Percentiles rank a stretch among this genome's conserved stretches.
These are phyloP conservation scores for Curvularia lunata DNA, from an alignment of 2,329 filamentous ascomycete species.

Conservation along the genomic window DNA sequence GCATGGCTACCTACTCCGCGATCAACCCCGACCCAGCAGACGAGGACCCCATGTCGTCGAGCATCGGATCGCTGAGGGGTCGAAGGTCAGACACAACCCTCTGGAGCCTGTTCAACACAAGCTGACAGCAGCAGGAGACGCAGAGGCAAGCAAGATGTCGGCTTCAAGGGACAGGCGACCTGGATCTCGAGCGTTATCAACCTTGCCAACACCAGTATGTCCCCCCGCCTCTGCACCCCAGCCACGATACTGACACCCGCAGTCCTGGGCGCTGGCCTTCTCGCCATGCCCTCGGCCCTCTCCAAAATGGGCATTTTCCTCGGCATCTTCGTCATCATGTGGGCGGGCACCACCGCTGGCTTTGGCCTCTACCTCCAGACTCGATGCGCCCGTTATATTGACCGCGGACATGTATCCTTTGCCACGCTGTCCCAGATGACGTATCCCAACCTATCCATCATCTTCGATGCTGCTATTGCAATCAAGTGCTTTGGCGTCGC, in stretches of 20 bases:
- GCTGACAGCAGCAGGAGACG: slow-evolving; percentile 55
- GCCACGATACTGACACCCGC: slow-evolving; percentile 23
- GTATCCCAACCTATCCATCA: slow-evolving; percentile 91
- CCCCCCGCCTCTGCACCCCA: slow-evolving; percentile 4
- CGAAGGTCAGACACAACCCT: slow-evolving; percentile 36
- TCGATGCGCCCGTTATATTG: slow-evolving; percentile 89
- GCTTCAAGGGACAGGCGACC: slow-evolving; percentile 75
- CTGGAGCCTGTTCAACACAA: not conserved
- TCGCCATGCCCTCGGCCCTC: slow-evolving; percentile 94
- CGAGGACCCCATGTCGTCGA: slow-evolving; percentile 50
- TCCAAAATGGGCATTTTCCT: slow-evolving; percentile 94
- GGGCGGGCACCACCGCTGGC: slow-evolving; percentile 86
- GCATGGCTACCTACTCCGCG: slow-evolving; percentile 57
- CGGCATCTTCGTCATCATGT: slow-evolving; percentile 82
- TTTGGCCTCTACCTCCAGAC: slow-evolving; percentile 96
- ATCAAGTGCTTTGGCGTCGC: slow-evolving; percentile 98
- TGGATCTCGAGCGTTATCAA: slow-evolving; percentile 94
- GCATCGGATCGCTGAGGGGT: slow-evolving; percentile 50
- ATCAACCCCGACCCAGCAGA: slow-evolving; percentile 51
- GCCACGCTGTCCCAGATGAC: slow-evolving; percentile 97
- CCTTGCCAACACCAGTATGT: slow-evolving; percentile 89
- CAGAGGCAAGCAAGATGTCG: slow-evolving; percentile 73
- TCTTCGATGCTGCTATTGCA: slow-evolving; percentile 95
- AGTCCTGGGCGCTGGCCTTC: slow-evolving; percentile 92
- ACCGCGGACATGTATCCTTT: slow-evolving; percentile 87